These are phyloP conservation scores for Candida namnaoensis DNA, from an alignment of 805 yeast genomes.

Conservation along the genomic window DNA sequence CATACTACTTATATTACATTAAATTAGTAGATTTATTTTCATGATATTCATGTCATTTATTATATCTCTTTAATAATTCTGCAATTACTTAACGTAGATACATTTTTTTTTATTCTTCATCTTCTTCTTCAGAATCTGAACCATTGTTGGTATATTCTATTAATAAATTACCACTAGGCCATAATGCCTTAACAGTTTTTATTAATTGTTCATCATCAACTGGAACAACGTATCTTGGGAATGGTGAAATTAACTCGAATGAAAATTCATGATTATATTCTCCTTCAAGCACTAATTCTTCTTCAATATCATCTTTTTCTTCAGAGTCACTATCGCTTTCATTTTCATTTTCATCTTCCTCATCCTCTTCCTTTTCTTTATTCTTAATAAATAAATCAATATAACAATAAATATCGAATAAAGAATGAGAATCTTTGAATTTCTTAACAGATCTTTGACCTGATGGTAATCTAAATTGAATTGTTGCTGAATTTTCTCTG, in stretches of 20 bases:
- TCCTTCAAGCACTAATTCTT: constrained; percentile 4
- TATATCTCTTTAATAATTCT: too few species aligned
- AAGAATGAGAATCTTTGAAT: constrained; percentile 28
- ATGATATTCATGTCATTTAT: too few species aligned
- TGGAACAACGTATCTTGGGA: constrained; percentile 48
- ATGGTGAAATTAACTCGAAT: constrained; percentile 55
- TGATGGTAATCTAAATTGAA: constrained; percentile 47
- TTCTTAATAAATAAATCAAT: constrained; percentile 31
- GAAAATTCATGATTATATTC: constrained; percentile 31
- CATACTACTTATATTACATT: too few species aligned
- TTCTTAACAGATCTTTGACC: constrained; percentile 42
- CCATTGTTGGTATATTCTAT: constrained; percentile 31
- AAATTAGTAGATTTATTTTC: too few species aligned
- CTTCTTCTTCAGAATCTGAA: constrained; percentile 18
- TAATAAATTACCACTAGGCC: constrained; percentile 65
- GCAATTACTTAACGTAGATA: too few species aligned
- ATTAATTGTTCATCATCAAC: constrained; percentile 21
- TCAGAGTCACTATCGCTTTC: constrained; percentile 1
- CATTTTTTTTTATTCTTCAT: constrained; percentile 18
- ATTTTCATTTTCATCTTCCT: constrained; percentile 3
- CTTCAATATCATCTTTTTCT: constrained; percentile 4
- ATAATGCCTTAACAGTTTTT: constrained; percentile 35
- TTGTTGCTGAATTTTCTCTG: constrained; percentile 26
- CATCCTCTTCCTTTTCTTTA: constrained; percentile 2
- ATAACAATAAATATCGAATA: constrained; percentile 40